Base-by-base conservation (phyloP, 148 eudicot species). In the Vaccinium darrowii region DNA sequence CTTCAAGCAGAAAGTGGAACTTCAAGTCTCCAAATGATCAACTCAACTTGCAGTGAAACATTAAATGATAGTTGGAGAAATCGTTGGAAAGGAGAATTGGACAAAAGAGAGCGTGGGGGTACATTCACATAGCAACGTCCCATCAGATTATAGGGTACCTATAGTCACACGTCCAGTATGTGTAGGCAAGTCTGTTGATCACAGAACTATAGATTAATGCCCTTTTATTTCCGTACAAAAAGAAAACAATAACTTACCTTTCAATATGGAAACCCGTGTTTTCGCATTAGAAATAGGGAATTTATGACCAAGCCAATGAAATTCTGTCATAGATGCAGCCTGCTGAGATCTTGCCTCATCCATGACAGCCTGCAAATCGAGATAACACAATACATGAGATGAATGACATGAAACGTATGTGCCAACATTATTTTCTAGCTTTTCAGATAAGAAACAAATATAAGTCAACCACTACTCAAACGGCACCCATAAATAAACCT, bases 261-360 rank as follows among this genome's bases (percentile, higher is more conserved):
- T 97, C 80, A 95, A 88, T 85, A 97, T 97, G 84, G 93, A 90
- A 82, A 94, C 98, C 86, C 99, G 91, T 69, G 95, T 94, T 93
- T 97, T 94, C n/a, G 99, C 98, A 91, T 97, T 94, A 50, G 98
- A 92, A 83, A 97, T 89, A 30, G 99, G 96, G 87, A 91, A 95
- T 72, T 90, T 91, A 84, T 91, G 92, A 43, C 99, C 99, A 85
- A 94, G 98, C 99, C 99, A 96, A 75, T 90, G 85, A 72, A 96
- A 96, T 89, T 97, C 99, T 62, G 98, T 97, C 98, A 97, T 89
- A 65, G 98, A 93, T 86, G 98, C 99, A 85, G 98, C 99, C 89
- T 95, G 98, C 89, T 97, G 98, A 86, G 99, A 93, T 89, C 98
- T 94, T 81, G 97, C 98, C 91, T 97, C 98, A 54, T 97, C 92